phyloP scores from a whole-genome alignment of 805 yeast genomes.

The Kurtzmaniella fragi region DNA sequence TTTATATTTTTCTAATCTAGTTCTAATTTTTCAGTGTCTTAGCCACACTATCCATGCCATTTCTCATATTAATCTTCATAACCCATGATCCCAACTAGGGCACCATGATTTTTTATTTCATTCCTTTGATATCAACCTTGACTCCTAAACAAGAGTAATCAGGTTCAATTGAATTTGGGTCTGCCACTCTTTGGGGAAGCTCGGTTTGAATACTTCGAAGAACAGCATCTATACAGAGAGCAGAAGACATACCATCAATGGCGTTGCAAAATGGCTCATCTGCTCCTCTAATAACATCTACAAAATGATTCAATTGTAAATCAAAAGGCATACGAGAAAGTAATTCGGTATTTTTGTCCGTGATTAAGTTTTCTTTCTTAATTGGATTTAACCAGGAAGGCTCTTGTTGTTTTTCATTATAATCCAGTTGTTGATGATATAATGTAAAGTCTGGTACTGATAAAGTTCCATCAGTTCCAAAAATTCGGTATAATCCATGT shows the following conservation, averaged over 20 bases:
- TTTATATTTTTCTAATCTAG: too few species aligned
- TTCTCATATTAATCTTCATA: too few species aligned
- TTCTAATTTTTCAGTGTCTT: too few species aligned
- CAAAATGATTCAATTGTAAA: constrained; percentile 32
- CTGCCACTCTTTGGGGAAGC: constrained; percentile 24
- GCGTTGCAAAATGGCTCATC: constrained; percentile 27
- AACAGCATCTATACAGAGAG: constrained; percentile 33
- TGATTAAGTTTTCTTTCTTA: constrained; percentile 7
- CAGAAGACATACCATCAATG: constrained; percentile 34
- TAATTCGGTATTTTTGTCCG: constrained; percentile 3
- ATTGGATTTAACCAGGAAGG: constrained; percentile 7
- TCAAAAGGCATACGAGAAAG: constrained; percentile 26
- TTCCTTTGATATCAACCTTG: too few species aligned
- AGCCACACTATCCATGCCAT: too few species aligned
- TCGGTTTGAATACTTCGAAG: constrained; percentile 28
- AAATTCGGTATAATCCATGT: constrained; percentile 33
- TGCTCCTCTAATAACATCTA: constrained; percentile 26
- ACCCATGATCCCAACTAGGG: too few species aligned
- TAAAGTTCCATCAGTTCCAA: constrained; percentile 35
- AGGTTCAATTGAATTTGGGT: constrained; percentile 17
- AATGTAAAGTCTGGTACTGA: constrained; percentile 37
- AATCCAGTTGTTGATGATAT: constrained; percentile 22
- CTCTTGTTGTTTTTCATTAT: constrained; percentile 1
- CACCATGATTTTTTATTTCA: too few species aligned
- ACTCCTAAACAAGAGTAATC: constrained; percentile 12